These are phyloP conservation scores for Cladorrhinum samala DNA, from an alignment of 495 filamentous ascomycete species.

Conservation along the genomic window DNA sequence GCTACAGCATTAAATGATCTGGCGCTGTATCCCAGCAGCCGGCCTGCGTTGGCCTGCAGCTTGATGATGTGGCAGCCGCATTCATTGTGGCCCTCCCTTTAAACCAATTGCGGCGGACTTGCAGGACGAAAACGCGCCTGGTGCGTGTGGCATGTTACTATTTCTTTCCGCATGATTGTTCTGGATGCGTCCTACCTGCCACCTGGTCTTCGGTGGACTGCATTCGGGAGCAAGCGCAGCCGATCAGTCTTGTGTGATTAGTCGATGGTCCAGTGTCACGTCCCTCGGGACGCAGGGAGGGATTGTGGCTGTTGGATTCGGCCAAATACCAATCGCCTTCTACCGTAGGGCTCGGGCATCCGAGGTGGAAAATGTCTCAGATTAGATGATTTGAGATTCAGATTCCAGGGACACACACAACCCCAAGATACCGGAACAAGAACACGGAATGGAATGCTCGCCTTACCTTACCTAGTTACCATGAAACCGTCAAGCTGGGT, in stretches of 20 bases:
- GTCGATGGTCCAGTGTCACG: not conserved
- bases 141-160: too few relatives aligned
- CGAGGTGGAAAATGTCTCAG: not conserved
- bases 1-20: slow-evolving; percentile 49
- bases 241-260: too few relatives aligned
- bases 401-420: too few relatives aligned
- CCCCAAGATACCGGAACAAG: too few relatives aligned
- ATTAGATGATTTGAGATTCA: not conserved
- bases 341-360: not conserved
- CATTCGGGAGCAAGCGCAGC: too few relatives aligned
- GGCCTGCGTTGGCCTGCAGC: not conserved
- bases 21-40: not conserved
- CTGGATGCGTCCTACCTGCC: not conserved
- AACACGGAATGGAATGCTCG: too few relatives aligned
- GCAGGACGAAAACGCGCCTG: too few relatives aligned
- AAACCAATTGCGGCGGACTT: too few relatives aligned
- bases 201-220: not conserved
- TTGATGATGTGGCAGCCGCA: not conserved
- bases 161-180: too few relatives aligned
- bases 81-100: too few relatives aligned
- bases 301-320: not conserved
- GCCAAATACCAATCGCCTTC: not conserved
- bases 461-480: too few relatives aligned
- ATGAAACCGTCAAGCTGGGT: too few relatives aligned
- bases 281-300: not conserved